phyloP scores from a whole-genome alignment of 805 yeast genomes.

The Saccharomycopsis olivae region DNA sequence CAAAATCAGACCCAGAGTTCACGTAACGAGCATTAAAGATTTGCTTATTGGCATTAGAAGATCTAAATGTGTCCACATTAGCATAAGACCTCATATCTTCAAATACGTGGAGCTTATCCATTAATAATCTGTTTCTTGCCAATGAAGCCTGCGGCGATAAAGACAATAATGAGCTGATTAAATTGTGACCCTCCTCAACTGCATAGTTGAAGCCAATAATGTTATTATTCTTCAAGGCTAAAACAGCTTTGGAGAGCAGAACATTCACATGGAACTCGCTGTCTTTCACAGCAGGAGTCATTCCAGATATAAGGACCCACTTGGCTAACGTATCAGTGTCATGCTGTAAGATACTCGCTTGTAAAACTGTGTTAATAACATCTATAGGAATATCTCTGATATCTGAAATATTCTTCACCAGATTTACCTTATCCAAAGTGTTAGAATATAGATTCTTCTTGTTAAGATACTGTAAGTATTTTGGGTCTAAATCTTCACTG shows the following conservation, averaged over 20 bases:
- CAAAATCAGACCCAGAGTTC: conserved; percentile 42
- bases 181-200: conserved; percentile 36
- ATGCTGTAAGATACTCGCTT: conserved; percentile 63
- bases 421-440: conserved; percentile 32
- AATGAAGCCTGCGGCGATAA: conserved; percentile 39
- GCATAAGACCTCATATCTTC: conserved; percentile 42
- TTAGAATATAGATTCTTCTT: conserved; percentile 71
- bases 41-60: not conserved
- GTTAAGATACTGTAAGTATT: conserved; percentile 57
- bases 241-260: conserved; percentile 54
- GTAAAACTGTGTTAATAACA: conserved; percentile 60
- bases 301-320: conserved; percentile 51
- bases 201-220: conserved; percentile 30
- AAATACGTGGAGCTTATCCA: conserved; percentile 50
- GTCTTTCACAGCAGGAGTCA: conserved; percentile 33
- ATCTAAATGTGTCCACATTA: conserved; percentile 1
- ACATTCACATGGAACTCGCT: conserved; percentile 46
- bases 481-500: conserved; percentile 31
- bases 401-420: not conserved
- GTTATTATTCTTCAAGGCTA: conserved; percentile 31
- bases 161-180: conserved; percentile 38
- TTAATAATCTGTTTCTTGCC: conserved; percentile 35
- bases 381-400: conserved; percentile 32
- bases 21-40: conserved; percentile 21
- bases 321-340: conserved; percentile 35